phyloP scores from a whole-genome alignment of 2,329 filamentous ascomycete genomes.

The Aspergillus puulaauensis region DNA sequence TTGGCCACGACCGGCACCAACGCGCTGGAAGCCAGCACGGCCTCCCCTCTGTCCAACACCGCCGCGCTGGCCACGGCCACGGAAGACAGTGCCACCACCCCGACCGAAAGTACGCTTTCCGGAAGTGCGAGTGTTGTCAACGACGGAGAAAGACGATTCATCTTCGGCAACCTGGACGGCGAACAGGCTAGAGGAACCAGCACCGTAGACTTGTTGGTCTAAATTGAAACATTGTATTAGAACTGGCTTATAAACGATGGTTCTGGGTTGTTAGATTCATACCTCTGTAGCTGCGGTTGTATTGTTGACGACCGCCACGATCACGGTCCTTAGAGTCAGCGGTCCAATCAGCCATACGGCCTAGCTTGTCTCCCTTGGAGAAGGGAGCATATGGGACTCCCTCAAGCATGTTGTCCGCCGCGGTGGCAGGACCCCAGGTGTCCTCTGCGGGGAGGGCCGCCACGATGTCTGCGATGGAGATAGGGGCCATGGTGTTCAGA shows the following conservation, averaged over 20 bases:
- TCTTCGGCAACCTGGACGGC: slow-evolving; percentile 90
- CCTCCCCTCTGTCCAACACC: slow-evolving; percentile 68
- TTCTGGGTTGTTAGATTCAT: slow-evolving; percentile 19
- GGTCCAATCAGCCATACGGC: slow-evolving; percentile 99
- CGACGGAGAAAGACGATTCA: slow-evolving; percentile 95
- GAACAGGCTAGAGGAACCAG: slow-evolving; percentile 82
- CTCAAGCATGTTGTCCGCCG: slow-evolving; percentile 83
- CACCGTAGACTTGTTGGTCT: slow-evolving; percentile 97
- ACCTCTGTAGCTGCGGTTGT: slow-evolving; percentile 94
- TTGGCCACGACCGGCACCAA: slow-evolving; percentile 67
- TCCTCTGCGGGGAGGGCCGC: slow-evolving; percentile 71
- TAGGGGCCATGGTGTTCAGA: slow-evolving; percentile 47
- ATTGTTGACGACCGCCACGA: slow-evolving; percentile 79
- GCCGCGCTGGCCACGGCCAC: slow-evolving; percentile 73
- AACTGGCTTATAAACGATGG: neutral
- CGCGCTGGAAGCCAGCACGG: slow-evolving; percentile 71
- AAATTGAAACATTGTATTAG: slow-evolving; percentile 5
- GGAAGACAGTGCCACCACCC: slow-evolving; percentile 86
- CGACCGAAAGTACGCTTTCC: slow-evolving; percentile 80
- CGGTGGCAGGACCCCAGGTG: slow-evolving; percentile 83
- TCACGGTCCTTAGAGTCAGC: slow-evolving; percentile 74
- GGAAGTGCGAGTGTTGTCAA: slow-evolving; percentile 88
- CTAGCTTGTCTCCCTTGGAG: slow-evolving; percentile 97
- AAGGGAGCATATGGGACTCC: slow-evolving; percentile 97
- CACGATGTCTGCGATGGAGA: slow-evolving; percentile 65